Evolutionary conservation across 768 basidiomycete genomes (phyloP), one percentile per base, ranked within the genome.

Genomic region (Tulasnella sp.): DNA sequence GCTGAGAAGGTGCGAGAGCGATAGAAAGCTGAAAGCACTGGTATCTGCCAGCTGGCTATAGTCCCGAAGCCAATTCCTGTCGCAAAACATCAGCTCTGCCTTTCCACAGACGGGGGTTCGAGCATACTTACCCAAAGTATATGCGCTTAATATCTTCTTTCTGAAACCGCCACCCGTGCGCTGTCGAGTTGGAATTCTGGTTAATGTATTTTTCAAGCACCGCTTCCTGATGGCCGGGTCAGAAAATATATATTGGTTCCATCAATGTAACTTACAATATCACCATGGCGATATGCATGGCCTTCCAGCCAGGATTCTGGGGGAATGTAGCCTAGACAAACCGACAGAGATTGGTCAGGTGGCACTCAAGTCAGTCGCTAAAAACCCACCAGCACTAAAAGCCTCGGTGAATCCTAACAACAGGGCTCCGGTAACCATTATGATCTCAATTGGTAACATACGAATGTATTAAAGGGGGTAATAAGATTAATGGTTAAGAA

Each of bases 61-160:
- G 45, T 59, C 58, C 26, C 58, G 44, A n/a, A 59, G 58, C 58
- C 58, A 59, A 26, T 59, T 59, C 27, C 58, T 59, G 29, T n/a
- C n/a, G 21, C 10, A 21, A 15, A 24, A 24, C 19, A 27, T 59
- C 41, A 48, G 58, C 24, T 27, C 4, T 10, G n/a, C 13, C 10
- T 7, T 26, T 1, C 23, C 38, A 23, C 13, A n/a, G 27, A 30
- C 17, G 4, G 3, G 26, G 17, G 9, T 3, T 8, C 23, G 4
- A 41, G 21, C 10, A 17, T 15, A 7, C 56, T 21, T 30, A 58
- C 56, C 56, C 56, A 17, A 58, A 58, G 19, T 58, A 58, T 4
- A 58, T 58, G 11, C 45, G 56, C 30, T 58, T 23, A 10, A 58
- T 45, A 29, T 48, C 56, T 38, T 41, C 47, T 9, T 48, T 29